Evolutionary conservation across 108 stramenopile species (phyloP).

Genomic region (Schizochytrium sp.): DNA sequence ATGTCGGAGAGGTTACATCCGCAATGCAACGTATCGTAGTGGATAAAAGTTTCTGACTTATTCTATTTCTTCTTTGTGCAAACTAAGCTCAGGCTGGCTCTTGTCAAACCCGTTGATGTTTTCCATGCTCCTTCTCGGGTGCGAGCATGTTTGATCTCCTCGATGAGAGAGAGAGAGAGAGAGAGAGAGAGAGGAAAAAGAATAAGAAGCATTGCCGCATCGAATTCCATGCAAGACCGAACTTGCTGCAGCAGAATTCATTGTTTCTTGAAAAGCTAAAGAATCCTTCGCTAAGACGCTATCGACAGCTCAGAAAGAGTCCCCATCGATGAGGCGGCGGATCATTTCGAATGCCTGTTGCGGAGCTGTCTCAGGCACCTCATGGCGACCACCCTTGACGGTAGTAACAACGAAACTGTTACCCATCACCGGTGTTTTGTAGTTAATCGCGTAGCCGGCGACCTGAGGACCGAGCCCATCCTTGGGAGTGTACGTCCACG

Average conservation of each 20-base stretch:
- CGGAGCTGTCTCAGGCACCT: conserved; percentile 33
- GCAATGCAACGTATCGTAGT: no score
- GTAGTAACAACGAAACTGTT: conserved; percentile 22
- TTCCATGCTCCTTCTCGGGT: no score
- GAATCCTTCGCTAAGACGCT: background rate
- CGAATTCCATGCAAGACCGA: no score
- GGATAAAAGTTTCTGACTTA: no score
- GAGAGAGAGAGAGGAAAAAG: no score
- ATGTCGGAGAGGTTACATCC: no score
- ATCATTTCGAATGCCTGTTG: conserved; percentile 27
- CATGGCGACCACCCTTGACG: conserved; percentile 24
- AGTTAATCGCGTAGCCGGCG: conserved; percentile 27
- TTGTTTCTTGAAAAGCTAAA: background rate
- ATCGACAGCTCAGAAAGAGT: background rate
- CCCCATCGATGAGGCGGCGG: background rate
- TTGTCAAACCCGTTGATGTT: no score
- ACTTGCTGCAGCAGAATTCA: background rate
- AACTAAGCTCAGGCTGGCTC: no score
- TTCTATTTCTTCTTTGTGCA: no score
- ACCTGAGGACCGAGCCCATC: conserved; percentile 13
- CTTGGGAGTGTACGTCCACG: conserved; percentile 22
- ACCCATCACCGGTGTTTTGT: background rate
- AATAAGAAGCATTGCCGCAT: no score
- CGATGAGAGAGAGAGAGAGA: no score
- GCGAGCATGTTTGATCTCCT: no score